phyloP scores from a whole-genome alignment of 257 asterid species.

The Nyctanthes arbortristis region DNA sequence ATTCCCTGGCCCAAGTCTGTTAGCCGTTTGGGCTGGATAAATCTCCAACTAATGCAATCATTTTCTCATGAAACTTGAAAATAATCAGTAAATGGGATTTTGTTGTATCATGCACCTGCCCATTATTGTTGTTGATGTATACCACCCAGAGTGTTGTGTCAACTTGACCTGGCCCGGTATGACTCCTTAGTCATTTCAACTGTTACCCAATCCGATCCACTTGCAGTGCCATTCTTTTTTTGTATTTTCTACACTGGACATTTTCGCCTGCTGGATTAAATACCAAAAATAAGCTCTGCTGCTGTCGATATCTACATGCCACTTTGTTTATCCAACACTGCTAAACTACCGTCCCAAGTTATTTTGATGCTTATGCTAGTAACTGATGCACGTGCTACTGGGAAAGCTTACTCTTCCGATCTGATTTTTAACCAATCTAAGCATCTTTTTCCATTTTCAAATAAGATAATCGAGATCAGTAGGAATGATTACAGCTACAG shows the following conservation, averaged over 20 bases:
- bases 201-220: background rate
- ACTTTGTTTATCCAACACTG: no score
- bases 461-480: background rate
- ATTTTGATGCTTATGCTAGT: background rate
- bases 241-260: no score
- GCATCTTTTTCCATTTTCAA: background rate
- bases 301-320: no score
- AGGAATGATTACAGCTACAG: no score
- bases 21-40: background rate
- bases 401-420: background rate
- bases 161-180: no score
- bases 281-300: no score
- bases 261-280: no score
- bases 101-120: background rate
- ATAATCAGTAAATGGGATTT: background rate
- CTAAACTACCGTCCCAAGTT: background rate
- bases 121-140: background rate
- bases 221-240: no score
- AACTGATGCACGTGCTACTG: background rate
- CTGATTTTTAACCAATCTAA: background rate
- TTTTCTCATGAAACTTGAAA: background rate
- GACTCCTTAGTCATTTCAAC: background rate
- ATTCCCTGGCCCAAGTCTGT: background rate
- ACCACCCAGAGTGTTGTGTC: background rate
- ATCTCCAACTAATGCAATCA: background rate